These are phyloP conservation scores for Glonium stellatum DNA, from an alignment of 495 filamentous ascomycete genomes.

Conservation along the genomic window DNA sequence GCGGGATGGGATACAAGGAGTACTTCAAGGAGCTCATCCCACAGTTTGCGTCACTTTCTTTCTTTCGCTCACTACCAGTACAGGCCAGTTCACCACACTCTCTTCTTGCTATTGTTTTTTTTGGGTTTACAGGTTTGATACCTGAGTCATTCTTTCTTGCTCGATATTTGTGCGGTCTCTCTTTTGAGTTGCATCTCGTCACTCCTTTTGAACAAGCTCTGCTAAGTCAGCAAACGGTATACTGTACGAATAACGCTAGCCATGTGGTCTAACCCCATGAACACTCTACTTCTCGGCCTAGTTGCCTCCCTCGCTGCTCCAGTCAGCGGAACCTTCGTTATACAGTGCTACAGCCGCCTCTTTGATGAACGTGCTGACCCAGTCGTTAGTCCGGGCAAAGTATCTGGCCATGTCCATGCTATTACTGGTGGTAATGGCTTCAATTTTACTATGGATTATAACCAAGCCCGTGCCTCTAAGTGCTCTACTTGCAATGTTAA, in stretches of 20 bases:
- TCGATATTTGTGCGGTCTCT: not conserved
- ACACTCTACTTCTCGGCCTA: slow-evolving; percentile 21
- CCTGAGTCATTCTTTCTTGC: slow-evolving; percentile 3
- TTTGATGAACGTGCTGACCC: slow-evolving; percentile 63
- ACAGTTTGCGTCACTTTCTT: not conserved
- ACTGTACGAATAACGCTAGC: not conserved
- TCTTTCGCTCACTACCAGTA: not conserved
- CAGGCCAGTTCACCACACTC: not conserved
- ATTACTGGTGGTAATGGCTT: slow-evolving; percentile 73
- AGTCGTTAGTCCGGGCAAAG: slow-evolving; percentile 50
- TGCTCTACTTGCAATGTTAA: slow-evolving; percentile 63
- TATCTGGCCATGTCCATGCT: slow-evolving; percentile 64
- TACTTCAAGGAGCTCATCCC: not conserved
- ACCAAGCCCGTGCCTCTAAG: slow-evolving; percentile 48
- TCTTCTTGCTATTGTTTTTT: not conserved
- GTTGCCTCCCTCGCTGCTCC: slow-evolving; percentile 29
- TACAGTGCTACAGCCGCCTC: slow-evolving; percentile 38
- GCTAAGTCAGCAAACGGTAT: not conserved
- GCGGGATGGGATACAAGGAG: not conserved
- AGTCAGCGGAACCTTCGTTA: slow-evolving; percentile 33
- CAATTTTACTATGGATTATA: slow-evolving; percentile 53
- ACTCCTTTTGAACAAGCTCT: slow-evolving; percentile 1
- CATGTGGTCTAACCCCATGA: not conserved
- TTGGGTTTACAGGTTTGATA: slow-evolving; percentile 12
- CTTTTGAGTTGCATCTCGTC: not conserved